Conservation (phyloP, 2,329 filamentous ascomycete genomes). For the Trichoderma polysporum region DNA sequence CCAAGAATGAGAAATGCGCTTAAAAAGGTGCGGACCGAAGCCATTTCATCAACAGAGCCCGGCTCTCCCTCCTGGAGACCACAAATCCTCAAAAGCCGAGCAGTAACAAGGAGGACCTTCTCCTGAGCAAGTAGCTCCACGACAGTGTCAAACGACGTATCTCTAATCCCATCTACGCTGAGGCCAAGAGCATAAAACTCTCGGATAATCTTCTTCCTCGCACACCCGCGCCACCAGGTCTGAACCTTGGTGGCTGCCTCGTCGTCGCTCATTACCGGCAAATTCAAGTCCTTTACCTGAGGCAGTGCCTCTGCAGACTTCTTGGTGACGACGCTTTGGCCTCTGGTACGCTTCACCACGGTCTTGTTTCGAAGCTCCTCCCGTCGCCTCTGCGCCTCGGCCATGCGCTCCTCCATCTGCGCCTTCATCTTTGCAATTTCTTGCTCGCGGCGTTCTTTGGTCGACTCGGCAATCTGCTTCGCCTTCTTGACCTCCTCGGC, state of each 20-base stretch:
- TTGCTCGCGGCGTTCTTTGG: conserved; percentile 76
- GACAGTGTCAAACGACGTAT: conserved; percentile 73
- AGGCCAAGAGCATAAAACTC: conserved; percentile 67
- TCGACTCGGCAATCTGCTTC: conserved; percentile 78
- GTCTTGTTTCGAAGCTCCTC: conserved; percentile 61
- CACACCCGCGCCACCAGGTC: conserved; percentile 64
- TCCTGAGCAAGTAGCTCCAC: conserved; percentile 66
- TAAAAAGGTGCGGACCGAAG: conserved; percentile 71
- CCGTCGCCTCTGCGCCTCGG: conserved; percentile 72
- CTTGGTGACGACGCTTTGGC: conserved; percentile 51
- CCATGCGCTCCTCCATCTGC: conserved; percentile 78
- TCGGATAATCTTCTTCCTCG: conserved; percentile 59
- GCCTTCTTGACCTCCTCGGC: conserved; percentile 81
- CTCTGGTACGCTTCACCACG: conserved; percentile 52
- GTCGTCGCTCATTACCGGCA: conserved; percentile 52
- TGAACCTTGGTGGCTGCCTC: conserved; percentile 67
- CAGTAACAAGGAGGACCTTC: conserved; percentile 63
- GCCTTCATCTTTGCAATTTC: conserved; percentile 67
- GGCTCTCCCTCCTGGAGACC: conserved; percentile 65
- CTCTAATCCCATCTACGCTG: conserved; percentile 67
- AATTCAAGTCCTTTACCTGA: conserved; percentile 50
- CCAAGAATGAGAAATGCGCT: conserved; percentile 78
- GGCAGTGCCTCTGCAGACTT: conserved; percentile 51
- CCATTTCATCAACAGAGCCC: conserved; percentile 66
- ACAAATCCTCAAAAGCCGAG: conserved; percentile 66